Conservation (phyloP, 768 basidiomycete genomes). For the Lactifluus volemus region DNA sequence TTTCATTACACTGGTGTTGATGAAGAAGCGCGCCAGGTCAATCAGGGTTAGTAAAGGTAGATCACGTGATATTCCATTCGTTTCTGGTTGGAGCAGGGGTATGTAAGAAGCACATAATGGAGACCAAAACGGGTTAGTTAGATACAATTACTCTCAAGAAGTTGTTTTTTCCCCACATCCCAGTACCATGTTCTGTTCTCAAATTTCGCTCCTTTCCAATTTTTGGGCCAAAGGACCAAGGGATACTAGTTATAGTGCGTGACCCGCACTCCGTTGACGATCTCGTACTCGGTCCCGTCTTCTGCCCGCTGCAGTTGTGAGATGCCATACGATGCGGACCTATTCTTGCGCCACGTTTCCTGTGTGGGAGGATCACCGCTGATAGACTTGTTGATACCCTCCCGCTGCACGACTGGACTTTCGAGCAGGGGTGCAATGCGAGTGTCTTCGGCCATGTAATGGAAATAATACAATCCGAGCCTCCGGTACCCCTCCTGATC, state of each 20-base stretch:
- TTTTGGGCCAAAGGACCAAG: no score
- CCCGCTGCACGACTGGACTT: constrained; percentile 28
- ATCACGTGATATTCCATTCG: no score
- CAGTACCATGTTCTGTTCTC: not conserved
- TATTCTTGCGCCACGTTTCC: constrained; percentile 27
- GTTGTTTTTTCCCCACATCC: not conserved
- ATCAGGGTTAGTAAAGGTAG: not conserved
- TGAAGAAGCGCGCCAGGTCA: not conserved
- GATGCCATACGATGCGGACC: constrained; percentile 27
- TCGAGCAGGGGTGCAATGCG: constrained; percentile 24
- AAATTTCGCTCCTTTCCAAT: not conserved
- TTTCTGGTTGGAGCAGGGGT: not conserved
- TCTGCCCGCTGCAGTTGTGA: constrained; percentile 25
- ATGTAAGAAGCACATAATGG: constrained; percentile 18
- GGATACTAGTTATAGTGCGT: constrained; percentile 26
- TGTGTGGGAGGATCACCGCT: constrained; percentile 25
- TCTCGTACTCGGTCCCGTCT: constrained; percentile 28
- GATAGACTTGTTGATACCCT: constrained; percentile 25
- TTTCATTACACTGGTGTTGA: constrained; percentile 26
- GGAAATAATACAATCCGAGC: constrained; percentile 31
- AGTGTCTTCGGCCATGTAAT: constrained; percentile 27
- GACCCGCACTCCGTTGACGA: constrained; percentile 27
- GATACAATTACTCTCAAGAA: not conserved
- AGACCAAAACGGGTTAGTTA: not conserved
- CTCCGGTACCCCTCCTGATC: constrained; percentile 29